Evolutionary conservation across 2,329 filamentous ascomycete species (phyloP).

Genomic region (Talaromyces albobiverticillius): DNA sequence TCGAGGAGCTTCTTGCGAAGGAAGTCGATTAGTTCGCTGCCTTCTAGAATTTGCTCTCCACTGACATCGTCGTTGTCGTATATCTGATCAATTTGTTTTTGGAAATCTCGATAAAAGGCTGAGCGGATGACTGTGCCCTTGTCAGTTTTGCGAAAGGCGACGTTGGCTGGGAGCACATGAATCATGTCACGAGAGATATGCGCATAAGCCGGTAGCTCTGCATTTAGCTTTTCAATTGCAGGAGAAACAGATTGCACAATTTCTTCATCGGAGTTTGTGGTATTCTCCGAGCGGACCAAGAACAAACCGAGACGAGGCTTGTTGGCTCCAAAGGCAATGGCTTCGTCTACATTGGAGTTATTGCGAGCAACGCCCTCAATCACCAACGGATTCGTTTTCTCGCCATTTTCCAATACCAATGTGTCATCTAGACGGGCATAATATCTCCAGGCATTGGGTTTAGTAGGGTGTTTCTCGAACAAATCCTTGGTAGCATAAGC

Average conservation of each 20-base stretch:
- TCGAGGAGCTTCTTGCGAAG: constrained; percentile 27
- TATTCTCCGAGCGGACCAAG: too few relatives aligned
- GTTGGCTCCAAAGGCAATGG: constrained; percentile 52
- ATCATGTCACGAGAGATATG: constrained; percentile 55
- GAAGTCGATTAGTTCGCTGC: constrained; percentile 19
- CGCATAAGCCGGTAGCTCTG: constrained; percentile 51
- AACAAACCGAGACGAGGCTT: constrained; percentile 19
- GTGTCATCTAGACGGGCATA: constrained; percentile 46
- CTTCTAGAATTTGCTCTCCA: constrained; percentile 15
- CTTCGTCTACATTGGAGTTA: constrained; percentile 53
- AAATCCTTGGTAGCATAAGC: constrained; percentile 43
- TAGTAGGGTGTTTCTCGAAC: background rate
- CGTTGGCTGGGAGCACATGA: constrained; percentile 44
- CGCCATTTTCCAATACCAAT: constrained; percentile 49
- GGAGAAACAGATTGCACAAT: constrained; percentile 51
- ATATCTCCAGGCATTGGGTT: constrained; percentile 32
- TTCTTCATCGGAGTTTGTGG: constrained; percentile 32
- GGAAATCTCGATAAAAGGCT: constrained; percentile 49
- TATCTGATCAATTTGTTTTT: constrained; percentile 44
- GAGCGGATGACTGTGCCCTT: constrained; percentile 57
- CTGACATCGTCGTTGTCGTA: constrained; percentile 33
- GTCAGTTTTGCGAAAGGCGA: constrained; percentile 51
- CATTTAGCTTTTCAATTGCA: constrained; percentile 51
- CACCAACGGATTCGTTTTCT: constrained; percentile 48
- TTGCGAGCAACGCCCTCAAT: constrained; percentile 56